Evolutionary conservation across 2,329 filamentous ascomycete genomes (phyloP).

Genomic region (Pseudogymnoascus sp.): DNA sequence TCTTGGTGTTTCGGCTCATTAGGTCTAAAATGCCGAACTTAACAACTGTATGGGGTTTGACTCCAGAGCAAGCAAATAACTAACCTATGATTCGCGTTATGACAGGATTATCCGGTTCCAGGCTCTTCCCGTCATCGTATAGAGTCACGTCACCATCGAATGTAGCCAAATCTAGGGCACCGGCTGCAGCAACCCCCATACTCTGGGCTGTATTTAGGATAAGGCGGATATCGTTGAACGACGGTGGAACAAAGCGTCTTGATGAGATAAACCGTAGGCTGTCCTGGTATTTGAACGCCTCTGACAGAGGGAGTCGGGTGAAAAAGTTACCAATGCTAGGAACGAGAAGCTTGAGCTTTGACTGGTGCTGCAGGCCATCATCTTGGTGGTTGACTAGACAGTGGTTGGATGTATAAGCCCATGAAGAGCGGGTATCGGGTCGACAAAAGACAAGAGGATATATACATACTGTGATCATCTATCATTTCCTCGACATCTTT

Average conservation of each 20-base stretch:
- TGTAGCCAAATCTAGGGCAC: conserved; percentile 75
- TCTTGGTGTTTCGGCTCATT: conserved; percentile 68
- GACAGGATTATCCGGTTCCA: conserved; percentile 69
- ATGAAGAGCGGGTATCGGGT: background rate
- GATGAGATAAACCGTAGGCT: conserved; percentile 78
- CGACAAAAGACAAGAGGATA: conserved; percentile 1
- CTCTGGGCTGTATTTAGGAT: conserved; percentile 92
- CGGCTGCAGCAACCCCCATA: conserved; percentile 74
- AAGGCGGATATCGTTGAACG: conserved; percentile 92
- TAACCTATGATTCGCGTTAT: conserved; percentile 55
- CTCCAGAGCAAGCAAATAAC: conserved; percentile 15
- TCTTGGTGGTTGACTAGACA: conserved; percentile 62
- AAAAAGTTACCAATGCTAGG: conserved; percentile 92
- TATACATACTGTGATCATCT: conserved; percentile 71
- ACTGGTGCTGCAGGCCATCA: conserved; percentile 58
- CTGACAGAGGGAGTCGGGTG: conserved; percentile 76
- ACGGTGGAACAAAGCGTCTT: conserved; percentile 86
- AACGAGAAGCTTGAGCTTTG: conserved; percentile 87
- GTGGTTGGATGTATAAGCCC: background rate
- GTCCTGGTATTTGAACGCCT: conserved; percentile 90
- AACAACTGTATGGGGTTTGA: background rate
- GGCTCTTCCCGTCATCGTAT: conserved; percentile 80
- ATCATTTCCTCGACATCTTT: conserved; percentile 87
- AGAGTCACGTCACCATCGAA: conserved; percentile 98
- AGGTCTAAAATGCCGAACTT: conserved; percentile 53